Evolutionary conservation across 352 stramenopile species (phyloP).

Genomic region (Pythium oligandrum): DNA sequence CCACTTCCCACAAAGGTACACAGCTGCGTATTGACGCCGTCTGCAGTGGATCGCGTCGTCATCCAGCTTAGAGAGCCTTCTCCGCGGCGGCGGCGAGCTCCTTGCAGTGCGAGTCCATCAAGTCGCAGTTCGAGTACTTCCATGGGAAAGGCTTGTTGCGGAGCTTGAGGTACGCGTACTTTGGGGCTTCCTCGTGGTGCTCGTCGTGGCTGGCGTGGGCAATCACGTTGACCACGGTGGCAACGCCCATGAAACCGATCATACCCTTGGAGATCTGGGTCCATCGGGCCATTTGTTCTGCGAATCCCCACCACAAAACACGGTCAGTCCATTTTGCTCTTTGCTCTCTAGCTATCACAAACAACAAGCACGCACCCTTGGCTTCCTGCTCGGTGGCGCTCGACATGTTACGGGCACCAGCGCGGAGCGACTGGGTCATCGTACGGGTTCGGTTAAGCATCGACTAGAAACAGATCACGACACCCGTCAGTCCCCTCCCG

Average conservation of each 20-base stretch:
- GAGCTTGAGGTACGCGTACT: slow-evolving; percentile 27
- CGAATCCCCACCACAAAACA: not conserved
- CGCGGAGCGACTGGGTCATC: slow-evolving; percentile 43
- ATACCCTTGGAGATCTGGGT: slow-evolving; percentile 83
- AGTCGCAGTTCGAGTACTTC: slow-evolving; percentile 27
- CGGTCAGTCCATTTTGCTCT: too few relatives aligned
- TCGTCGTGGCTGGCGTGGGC: slow-evolving; percentile 20
- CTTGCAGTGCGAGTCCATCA: slow-evolving; percentile 28
- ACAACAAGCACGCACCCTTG: slow-evolving; percentile 40
- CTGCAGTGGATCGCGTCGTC: too few relatives aligned
- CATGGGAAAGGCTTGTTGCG: slow-evolving; percentile 30
- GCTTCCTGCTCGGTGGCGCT: slow-evolving; percentile 74
- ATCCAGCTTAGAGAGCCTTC: not conserved
- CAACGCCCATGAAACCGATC: slow-evolving; percentile 54
- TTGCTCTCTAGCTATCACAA: too few relatives aligned
- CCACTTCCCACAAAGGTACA: too few relatives aligned
- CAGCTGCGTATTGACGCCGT: too few relatives aligned
- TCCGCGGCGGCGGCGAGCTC: slow-evolving; percentile 12
- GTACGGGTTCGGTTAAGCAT: slow-evolving; percentile 61
- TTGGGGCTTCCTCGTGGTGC: slow-evolving; percentile 11
- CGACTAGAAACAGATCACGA: slow-evolving; percentile 24
- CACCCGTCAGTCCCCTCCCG: not conserved
- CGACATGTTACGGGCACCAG: slow-evolving; percentile 73
- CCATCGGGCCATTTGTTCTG: slow-evolving; percentile 84
- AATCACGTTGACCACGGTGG: slow-evolving; percentile 54